These are phyloP conservation scores for Sutorius eximius DNA, from an alignment of 1,284 basidiomycete species.

Conservation along the genomic window DNA sequence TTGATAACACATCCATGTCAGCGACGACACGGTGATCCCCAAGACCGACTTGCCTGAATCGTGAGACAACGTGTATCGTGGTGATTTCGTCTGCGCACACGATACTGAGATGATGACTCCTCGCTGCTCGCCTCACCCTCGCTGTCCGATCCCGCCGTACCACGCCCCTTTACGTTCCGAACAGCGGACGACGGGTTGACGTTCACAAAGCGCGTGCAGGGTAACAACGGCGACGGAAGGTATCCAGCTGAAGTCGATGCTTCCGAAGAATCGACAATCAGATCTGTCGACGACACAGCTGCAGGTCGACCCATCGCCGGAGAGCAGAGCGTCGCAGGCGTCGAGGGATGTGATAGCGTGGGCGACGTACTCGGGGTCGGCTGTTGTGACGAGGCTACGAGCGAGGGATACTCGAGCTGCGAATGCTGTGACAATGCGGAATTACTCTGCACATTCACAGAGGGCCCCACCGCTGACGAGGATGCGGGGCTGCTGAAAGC, in stretches of 20 bases:
- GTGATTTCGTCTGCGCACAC: slow-evolving; percentile 51
- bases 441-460: slow-evolving; percentile 5
- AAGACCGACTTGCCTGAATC: slow-evolving; percentile 50
- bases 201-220: slow-evolving; percentile 25
- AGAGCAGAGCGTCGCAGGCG: slow-evolving; percentile 11
- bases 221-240: slow-evolving; percentile 15
- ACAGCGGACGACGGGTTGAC: slow-evolving; percentile 19
- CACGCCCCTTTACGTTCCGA: slow-evolving; percentile 35
- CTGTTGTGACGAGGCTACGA: slow-evolving; percentile 27
- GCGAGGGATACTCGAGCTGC: slow-evolving; percentile 16
- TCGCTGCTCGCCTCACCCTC: slow-evolving; percentile 39
- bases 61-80: slow-evolving; percentile 64
- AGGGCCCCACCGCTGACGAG: slow-evolving; percentile 7
- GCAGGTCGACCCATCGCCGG: slow-evolving; percentile 3
- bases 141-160: slow-evolving; percentile 35
- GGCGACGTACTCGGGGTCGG: slow-evolving; percentile 37
- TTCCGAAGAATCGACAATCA: slow-evolving; percentile 6
- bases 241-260: slow-evolving; percentile 3
- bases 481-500: slow-evolving; percentile 34
- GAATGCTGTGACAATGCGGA: slow-evolving; percentile 2
- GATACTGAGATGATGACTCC: slow-evolving; percentile 36
- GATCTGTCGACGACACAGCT: slow-evolving; percentile 2
- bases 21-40: not conserved
- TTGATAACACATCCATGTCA: slow-evolving; percentile 30
- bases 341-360: slow-evolving; percentile 30